These are phyloP conservation scores for Saccharomyces hybrid DNA, from an alignment of 1,139 yeast species.

Conservation along the genomic window DNA sequence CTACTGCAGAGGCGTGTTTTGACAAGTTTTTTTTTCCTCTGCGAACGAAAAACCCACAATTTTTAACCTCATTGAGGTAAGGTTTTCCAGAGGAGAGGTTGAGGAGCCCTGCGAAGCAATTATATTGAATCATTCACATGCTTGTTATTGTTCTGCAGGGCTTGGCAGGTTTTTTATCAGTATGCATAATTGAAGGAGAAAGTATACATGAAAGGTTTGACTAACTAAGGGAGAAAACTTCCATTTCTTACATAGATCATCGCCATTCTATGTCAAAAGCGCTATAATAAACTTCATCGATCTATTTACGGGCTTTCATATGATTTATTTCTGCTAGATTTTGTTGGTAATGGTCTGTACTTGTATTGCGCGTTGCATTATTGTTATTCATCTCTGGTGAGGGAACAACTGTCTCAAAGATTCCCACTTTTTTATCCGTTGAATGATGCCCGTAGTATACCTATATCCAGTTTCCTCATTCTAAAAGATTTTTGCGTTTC, in stretches of 20 bases:
- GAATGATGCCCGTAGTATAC: constrained; percentile 10
- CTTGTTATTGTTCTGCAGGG: background rate
- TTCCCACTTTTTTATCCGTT: constrained; percentile 25
- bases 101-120: background rate
- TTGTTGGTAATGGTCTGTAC: constrained; percentile 12
- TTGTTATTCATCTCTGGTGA: constrained; percentile 16
- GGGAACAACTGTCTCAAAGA: constrained; percentile 17
- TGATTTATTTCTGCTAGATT: constrained; percentile 22
- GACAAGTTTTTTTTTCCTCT: background rate
- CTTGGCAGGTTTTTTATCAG: constrained; percentile 1
- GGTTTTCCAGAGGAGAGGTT: background rate
- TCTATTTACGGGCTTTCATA: constrained; percentile 31
- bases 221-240: background rate
- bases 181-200: background rate
- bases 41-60: background rate
- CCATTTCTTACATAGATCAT: constrained; percentile 6
- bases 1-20: background rate
- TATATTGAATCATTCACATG: background rate
- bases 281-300: constrained; percentile 24
- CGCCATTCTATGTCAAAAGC: constrained; percentile 21
- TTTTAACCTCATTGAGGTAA: background rate
- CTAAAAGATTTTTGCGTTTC: constrained; percentile 11
- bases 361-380: constrained; percentile 23
- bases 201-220: too few relatives aligned
- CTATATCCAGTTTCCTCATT: constrained; percentile 17